Base-by-base conservation (phyloP, 2,329 filamentous ascomycete species). In the Aspergillus ruber region DNA sequence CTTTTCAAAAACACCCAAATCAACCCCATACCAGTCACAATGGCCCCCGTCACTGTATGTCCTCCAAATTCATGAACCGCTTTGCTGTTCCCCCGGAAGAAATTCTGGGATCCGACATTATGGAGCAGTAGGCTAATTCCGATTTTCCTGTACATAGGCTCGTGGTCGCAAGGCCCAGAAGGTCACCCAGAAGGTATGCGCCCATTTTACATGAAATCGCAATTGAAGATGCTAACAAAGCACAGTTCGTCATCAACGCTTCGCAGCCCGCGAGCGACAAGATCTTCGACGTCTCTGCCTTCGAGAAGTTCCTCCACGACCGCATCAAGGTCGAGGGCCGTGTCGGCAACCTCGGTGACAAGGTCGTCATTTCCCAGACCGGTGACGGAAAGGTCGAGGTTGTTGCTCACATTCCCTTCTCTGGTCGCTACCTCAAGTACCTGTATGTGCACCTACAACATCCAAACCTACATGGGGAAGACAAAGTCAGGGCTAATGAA, bases 291-390 rank as follows among this genome's bases (percentile, higher is more conserved):
- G 85, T 95, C 74, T 84, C 88, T 67, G 90, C 90, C 64, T 98
- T 98, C 75, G 90, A 96, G 81, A 97, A 97, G 85, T 98, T 98
- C 87, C 88, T 98, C 57, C 90, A 96, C 83, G 93, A 97, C 78
- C 90, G 88, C 79, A 95, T 98, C 85, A 98, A 98, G 88, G 90
- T 98, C 66, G 93, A 96, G 64, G 91, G 91, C 79, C 91, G 90
- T 72, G 90, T 91, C 70, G 90, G 90, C 67, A 97, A 98, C 85
- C 87, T 98, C 64, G 93, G 93, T 72, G 93, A 97, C 70, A 83
- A 80, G 72, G 84, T 98, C 70, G 79, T 83, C 72, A 93, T 98
- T 81, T 84, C 83, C 70, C 88, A 95, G 82, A 77, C 84, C 68
- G 90, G 88, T 62, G 93, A 96, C 69, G 93, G 91, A 77, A 96